Conservation (phyloP, 2,329 filamentous ascomycete species). For the Monilinia fructigena region DNA sequence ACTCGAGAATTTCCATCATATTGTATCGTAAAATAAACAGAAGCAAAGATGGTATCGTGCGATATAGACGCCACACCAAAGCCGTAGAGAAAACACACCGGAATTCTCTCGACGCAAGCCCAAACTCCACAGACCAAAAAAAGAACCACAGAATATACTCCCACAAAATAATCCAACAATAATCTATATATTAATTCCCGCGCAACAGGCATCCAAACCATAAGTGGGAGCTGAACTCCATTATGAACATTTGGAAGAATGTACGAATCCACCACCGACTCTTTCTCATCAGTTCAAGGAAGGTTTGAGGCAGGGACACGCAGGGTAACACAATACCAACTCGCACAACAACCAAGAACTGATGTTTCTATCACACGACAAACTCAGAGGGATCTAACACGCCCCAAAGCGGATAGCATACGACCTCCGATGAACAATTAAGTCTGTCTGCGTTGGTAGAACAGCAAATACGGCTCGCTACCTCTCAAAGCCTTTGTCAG, state of each 20-base stretch:
- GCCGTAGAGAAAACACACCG: not conserved
- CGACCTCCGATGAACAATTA: slow-evolving; percentile 11
- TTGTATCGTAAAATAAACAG: not conserved
- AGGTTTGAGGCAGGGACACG: slow-evolving; percentile 2
- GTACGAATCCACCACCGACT: not conserved
- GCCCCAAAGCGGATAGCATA: slow-evolving; percentile 3
- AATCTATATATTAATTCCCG: slow-evolving; percentile 2
- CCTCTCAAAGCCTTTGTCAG: slow-evolving; percentile 27
- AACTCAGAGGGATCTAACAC: slow-evolving; percentile 15
- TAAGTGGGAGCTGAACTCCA: slow-evolving; percentile 6
- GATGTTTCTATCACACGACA: slow-evolving; percentile 7
- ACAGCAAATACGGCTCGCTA: slow-evolving; percentile 22
- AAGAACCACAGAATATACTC: not conserved
- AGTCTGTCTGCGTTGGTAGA: slow-evolving; percentile 22
- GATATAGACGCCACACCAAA: slow-evolving; percentile 4
- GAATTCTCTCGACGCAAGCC: slow-evolving; percentile 2
- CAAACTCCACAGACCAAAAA: slow-evolving; percentile 3
- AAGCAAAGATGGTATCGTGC: slow-evolving; percentile 15
- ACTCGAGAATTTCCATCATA: not conserved
- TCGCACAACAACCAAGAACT: slow-evolving; percentile 8
- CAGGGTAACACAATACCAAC: slow-evolving; percentile 9
- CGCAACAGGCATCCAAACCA: slow-evolving; percentile 8
- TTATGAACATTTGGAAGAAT: slow-evolving; percentile 2
- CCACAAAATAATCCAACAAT: not conserved
- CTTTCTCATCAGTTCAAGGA: slow-evolving; percentile 2